Conservation (phyloP, 345 rosid genomes). For the Gossypium rotundifolium region DNA sequence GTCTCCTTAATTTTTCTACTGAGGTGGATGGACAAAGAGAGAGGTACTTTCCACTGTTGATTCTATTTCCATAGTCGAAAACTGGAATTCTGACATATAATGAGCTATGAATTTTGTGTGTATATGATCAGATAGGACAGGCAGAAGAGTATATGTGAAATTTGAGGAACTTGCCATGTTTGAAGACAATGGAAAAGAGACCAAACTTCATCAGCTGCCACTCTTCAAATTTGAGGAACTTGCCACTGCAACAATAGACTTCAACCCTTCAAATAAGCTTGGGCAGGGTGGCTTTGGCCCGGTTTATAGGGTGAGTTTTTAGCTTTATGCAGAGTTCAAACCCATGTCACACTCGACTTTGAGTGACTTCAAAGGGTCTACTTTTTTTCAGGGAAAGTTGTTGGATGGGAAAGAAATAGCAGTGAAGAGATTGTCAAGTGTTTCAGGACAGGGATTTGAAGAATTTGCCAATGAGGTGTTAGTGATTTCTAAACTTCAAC, state of each 20-base stretch:
- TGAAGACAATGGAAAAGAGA: neutral
- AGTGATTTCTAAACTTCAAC: constrained; percentile 57
- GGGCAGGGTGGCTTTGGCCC: constrained; percentile 26
- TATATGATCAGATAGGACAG: neutral
- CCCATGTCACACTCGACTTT: neutral
- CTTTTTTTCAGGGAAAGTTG: constrained; percentile 38
- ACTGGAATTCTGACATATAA: neutral
- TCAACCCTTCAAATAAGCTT: constrained; percentile 27
- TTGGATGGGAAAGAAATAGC: constrained; percentile 42
- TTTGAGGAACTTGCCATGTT: neutral
- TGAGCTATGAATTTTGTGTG: neutral
- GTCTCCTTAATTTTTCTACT: constrained; percentile 10
- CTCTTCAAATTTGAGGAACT: constrained; percentile 35
- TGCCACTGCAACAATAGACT: constrained; percentile 28
- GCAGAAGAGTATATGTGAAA: neutral
- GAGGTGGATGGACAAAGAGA: constrained; percentile 12
- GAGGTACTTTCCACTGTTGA: constrained; percentile 10
- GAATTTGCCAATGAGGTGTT: constrained; percentile 57
- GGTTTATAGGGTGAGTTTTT: constrained; percentile 18
- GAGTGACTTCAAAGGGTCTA: too few relatives aligned
- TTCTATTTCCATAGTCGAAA: neutral
- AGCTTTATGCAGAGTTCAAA: neutral
- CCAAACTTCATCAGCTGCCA: constrained; percentile 19
- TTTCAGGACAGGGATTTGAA: constrained; percentile 55
- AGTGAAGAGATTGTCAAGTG: constrained; percentile 48